phyloP scores from a whole-genome alignment of 306 rosid species.

The Cucurbita argyrosperma region DNA sequence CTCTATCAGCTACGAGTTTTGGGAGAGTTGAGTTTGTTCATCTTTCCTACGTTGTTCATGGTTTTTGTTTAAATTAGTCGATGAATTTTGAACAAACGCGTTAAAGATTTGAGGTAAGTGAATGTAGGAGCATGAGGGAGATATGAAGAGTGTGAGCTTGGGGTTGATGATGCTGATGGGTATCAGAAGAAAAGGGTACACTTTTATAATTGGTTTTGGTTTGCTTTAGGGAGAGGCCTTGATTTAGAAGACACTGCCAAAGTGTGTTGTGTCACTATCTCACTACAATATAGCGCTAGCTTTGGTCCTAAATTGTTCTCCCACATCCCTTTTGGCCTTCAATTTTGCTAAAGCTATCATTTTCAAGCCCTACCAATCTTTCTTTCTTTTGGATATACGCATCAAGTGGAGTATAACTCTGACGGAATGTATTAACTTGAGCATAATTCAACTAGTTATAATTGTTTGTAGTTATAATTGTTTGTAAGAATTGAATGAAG shows the following conservation, averaged over 20 bases:
- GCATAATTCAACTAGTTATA: no score
- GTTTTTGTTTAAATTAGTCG: not conserved
- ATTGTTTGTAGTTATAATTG: no score
- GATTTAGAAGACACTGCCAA: conserved; percentile 4
- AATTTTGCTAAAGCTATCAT: not conserved
- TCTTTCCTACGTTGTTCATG: not conserved
- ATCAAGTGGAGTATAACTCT: no score
- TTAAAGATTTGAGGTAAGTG: not conserved
- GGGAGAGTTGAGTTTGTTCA: not conserved
- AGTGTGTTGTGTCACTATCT: conserved; percentile 48
- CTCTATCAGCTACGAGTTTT: not conserved
- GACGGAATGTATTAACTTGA: no score
- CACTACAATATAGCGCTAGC: conserved; percentile 21
- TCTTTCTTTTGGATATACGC: not conserved
- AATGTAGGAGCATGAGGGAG: not conserved
- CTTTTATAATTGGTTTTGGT: not conserved
- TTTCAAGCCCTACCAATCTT: not conserved
- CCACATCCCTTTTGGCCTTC: not conserved
- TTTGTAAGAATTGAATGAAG: no score
- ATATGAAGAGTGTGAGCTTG: not conserved
- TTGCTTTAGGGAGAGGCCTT: conserved; percentile 18
- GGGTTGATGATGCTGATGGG: not conserved
- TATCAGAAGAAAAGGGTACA: not conserved
- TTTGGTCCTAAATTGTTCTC: conserved; percentile 11
- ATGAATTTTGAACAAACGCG: not conserved